Evolutionary conservation across 2,329 filamentous ascomycete species (phyloP), one percentile per base, ranked within the genome.

Genomic region (Calonectria naviculata): DNA sequence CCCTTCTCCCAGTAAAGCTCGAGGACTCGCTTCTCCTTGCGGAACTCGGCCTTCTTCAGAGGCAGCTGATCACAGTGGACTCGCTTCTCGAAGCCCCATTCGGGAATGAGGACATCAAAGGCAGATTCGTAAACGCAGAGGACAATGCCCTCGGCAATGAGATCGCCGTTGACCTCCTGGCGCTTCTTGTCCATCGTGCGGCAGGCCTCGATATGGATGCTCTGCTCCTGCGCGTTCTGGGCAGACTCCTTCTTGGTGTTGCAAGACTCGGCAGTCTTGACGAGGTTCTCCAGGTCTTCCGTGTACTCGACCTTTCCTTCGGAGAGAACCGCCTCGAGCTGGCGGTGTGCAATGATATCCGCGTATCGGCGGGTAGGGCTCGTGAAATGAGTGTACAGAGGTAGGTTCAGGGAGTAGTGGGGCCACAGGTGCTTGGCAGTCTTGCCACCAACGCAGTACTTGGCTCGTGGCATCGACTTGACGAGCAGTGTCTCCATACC

Each of bases 1-100:
- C 97, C 97, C 90, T 98, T 99, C 91, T 99, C 97, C 97, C 97
- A 99, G 88, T 98, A 99, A 19, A 99, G 90, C 85, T 99, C 97
- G 56, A 99, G 89, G 34, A 98, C 91, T 67, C 97, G 92, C 86
- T 95, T 94, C 82, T 97, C 95, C 89, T 98, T 98, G 84, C 97
- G 92, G 85, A 97, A 99, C 82, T 99, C 97, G n/a, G 97, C 97
- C 89, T 99, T 99, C 90, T 98, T 96, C 77, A 99, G 87, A 34
- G 97, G 97, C 81, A 99, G 89, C 87, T 99, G 97, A 81, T 99
- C 97, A 82, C 97, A 99, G 85, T 99, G 97, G 64, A 99, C 97
- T 75, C 97, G 94, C 91, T 99, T 99, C 88, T 99, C 97, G 77
- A 99, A 98, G 75, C 97, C 97, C 88, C 95, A 99, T 81, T 99